phyloP scores from a whole-genome alignment of 83 land plant species.

The Isoetes engelmannii region DNA sequence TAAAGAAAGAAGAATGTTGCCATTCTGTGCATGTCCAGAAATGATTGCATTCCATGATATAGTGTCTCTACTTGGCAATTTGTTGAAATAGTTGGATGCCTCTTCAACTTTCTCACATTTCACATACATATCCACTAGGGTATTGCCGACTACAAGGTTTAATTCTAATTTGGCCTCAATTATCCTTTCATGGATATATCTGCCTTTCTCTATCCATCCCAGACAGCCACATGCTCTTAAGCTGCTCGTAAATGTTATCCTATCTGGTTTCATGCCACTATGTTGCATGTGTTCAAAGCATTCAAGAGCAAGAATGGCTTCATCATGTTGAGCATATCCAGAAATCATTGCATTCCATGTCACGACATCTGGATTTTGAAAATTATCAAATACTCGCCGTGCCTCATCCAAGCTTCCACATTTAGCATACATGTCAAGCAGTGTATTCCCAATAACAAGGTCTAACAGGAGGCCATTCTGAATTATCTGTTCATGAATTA shows the following conservation, averaged over 20 bases:
- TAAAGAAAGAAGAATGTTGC: background rate
- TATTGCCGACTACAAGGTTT: background rate
- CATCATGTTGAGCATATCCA: slow-evolving; percentile 1
- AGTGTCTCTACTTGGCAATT: background rate
- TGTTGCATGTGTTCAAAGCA: background rate
- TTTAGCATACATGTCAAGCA: background rate
- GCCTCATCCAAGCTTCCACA: background rate
- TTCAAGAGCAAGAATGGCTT: background rate
- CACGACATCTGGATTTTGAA: background rate
- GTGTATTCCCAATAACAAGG: background rate
- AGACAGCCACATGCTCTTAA: background rate
- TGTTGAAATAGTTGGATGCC: background rate
- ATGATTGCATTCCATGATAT: background rate
- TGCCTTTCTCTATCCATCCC: background rate
- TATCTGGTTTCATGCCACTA: background rate
- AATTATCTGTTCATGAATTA: background rate
- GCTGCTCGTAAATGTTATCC: background rate
- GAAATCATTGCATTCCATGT: background rate
- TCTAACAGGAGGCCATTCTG: background rate
- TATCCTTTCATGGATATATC: background rate
- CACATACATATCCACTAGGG: background rate
- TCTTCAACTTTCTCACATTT: background rate
- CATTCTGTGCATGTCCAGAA: slow-evolving; percentile 5
- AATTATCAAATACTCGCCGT: background rate
- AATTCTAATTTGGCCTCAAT: background rate